Evolutionary conservation across 345 rosid genomes (phyloP).

Genomic region (Firmiana major): DNA sequence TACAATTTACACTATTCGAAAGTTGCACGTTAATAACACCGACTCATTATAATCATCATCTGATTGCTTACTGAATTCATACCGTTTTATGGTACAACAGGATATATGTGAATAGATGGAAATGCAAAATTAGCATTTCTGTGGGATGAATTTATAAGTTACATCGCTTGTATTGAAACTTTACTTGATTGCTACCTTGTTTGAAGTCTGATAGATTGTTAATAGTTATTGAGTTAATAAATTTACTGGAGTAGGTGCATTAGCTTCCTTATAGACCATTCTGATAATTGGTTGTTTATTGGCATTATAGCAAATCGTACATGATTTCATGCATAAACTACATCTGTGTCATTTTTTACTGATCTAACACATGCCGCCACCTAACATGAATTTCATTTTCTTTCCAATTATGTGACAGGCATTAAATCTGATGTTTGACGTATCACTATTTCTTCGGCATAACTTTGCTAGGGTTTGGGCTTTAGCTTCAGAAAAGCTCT

Average conservation of each 20-base stretch:
- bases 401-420: slow-evolving; percentile 36
- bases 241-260: neutral
- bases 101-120: neutral
- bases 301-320: neutral
- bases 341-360: slow-evolving; percentile 5
- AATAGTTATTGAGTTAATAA: neutral
- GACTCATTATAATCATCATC: neutral
- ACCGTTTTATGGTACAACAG: neutral
- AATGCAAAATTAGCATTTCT: neutral
- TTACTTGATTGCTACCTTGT: slow-evolving; percentile 1
- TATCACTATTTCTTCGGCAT: slow-evolving; percentile 63
- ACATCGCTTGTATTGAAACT: neutral
- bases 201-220: neutral
- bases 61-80: neutral
- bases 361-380: neutral
- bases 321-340: neutral
- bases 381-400: slow-evolving; percentile 4
- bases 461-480: slow-evolving; percentile 66
- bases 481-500: slow-evolving; percentile 65
- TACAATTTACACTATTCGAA: neutral
- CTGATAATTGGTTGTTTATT: neutral
- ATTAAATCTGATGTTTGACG: slow-evolving; percentile 71
- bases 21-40: neutral
- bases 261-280: neutral
- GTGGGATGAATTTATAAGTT: neutral